phyloP scores from a whole-genome alignment of 768 basidiomycete species.

The Trichaptum fuscoviolaceum region DNA sequence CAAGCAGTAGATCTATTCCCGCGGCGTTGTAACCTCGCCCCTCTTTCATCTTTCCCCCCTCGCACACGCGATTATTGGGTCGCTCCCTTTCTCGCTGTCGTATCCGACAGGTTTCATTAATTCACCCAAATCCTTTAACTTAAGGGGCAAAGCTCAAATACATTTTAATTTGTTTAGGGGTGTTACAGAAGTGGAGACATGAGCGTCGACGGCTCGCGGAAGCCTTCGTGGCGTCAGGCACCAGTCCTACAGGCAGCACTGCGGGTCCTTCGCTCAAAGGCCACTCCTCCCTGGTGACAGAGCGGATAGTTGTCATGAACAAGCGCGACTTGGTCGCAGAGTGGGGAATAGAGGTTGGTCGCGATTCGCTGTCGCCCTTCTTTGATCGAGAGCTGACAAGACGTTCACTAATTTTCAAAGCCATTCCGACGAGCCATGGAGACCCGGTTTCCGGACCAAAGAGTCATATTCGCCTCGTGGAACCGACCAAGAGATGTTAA shows the following conservation, averaged over 20 bases:
- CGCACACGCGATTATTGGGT: neutral
- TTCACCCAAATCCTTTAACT: neutral
- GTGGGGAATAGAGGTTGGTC: constrained; percentile 77
- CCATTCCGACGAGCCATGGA: constrained; percentile 73
- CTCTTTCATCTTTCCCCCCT: neutral
- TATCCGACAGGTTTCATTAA: neutral
- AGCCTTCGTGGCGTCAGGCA: neutral
- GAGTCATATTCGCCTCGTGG: constrained; percentile 66
- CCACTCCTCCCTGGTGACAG: constrained; percentile 40
- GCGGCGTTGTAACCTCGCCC: neutral
- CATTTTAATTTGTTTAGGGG: constrained; percentile 35
- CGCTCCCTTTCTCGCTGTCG: neutral
- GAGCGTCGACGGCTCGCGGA: constrained; percentile 42
- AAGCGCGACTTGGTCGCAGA: constrained; percentile 88
- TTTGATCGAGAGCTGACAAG: neutral
- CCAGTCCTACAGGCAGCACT: neutral
- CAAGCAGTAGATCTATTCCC: neutral
- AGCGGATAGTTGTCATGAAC: constrained; percentile 87
- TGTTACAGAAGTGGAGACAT: constrained; percentile 60
- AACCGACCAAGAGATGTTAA: constrained; percentile 62
- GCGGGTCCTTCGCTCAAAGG: constrained; percentile 1
- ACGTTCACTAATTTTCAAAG: constrained; percentile 30
- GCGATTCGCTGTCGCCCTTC: constrained; percentile 7
- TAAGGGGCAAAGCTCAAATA: neutral
- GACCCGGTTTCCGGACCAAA: constrained; percentile 64